Conservation (phyloP, 208 protist species). For the Trypanosoma grayi region DNA sequence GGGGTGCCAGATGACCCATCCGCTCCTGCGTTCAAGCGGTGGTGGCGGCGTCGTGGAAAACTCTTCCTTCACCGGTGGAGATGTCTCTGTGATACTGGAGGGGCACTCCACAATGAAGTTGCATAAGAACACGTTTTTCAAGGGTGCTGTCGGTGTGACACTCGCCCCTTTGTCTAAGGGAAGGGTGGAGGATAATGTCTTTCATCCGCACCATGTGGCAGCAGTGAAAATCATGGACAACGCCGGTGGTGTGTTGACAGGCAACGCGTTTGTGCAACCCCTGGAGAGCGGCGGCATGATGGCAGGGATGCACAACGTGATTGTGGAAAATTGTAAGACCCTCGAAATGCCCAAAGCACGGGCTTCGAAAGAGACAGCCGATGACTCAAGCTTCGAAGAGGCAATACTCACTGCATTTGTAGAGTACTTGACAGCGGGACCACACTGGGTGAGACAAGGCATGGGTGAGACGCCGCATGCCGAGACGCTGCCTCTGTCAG, state of each 20-base stretch:
- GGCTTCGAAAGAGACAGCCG: background rate
- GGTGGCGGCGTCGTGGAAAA: slow-evolving; percentile 14
- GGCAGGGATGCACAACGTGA: slow-evolving; percentile 13
- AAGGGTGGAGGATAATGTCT: slow-evolving; percentile 14
- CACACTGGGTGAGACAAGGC: slow-evolving; percentile 6
- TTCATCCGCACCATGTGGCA: slow-evolving; percentile 17
- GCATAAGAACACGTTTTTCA: slow-evolving; percentile 15
- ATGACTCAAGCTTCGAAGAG: background rate
- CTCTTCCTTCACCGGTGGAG: slow-evolving; percentile 11
- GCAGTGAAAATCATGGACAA: slow-evolving; percentile 25
- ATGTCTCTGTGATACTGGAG: slow-evolving; percentile 6
- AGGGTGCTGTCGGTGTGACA: slow-evolving; percentile 11
- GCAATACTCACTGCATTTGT: slow-evolving; percentile 3
- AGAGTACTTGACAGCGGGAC: slow-evolving; percentile 2
- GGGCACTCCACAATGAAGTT: slow-evolving; percentile 3
- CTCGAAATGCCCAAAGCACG: background rate
- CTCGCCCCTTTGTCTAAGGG: slow-evolving; percentile 1
- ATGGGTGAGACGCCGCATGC: slow-evolving; percentile 2
- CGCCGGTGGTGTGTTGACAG: slow-evolving; percentile 12
- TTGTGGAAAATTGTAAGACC: background rate
- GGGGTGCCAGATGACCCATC: background rate
- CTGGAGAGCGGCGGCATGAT: slow-evolving; percentile 19
- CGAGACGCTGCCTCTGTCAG: background rate
- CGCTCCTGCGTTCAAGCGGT: slow-evolving; percentile 15
- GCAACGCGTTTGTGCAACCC: slow-evolving; percentile 20